Evolutionary conservation across 352 stramenopile species (phyloP), one percentile per base, ranked within the genome.

Genomic region (Phytophthora aleatoria): DNA sequence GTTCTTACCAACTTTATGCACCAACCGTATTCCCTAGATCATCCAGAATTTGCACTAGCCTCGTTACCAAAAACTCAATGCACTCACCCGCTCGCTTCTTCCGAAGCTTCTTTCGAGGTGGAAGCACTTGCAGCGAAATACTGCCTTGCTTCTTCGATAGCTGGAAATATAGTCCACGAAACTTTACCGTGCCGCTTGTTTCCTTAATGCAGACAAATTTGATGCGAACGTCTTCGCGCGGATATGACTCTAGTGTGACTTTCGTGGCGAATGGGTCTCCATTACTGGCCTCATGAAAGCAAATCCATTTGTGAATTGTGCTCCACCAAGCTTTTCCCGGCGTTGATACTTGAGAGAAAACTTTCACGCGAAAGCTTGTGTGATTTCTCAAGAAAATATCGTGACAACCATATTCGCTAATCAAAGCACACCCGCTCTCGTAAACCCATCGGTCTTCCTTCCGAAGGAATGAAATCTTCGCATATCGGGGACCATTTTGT

Each of bases 21-120:
- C 20, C 12, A 11, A 28, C 41, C n/a, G 15, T n/a, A 28, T 47
- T 30, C 42, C 9, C 8, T 30, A 51, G 27, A 13, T 24, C 15
- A 26, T 51, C 45, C 45, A 51, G 9, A 24, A 51, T 39, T 13
- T 38, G 11, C 27, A 39, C 45, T 6, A 51, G 42, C 39, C n/a
- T 49, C 42, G 42, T 49, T 31, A 51, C 27, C 45, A 51, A 13
- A 27, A 39, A 51, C 11, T 51, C 27, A 26, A 51, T 39, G 45
- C 45, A 38, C 12, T 38, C 26, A 38, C 13, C 26, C 33, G 45
- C 26, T 39, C 13, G 45, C 44, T 51, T 51, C 5, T 38, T 38
- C 12, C 13, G 15, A 36, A 26, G 26, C 28, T 38, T 35, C 24
- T 30, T 20, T 35, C 20, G 43, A 27, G 39, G 43, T 31, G 43